Evolutionary conservation across 768 basidiomycete genomes (phyloP).

Genomic region (Suillus subluteus): DNA sequence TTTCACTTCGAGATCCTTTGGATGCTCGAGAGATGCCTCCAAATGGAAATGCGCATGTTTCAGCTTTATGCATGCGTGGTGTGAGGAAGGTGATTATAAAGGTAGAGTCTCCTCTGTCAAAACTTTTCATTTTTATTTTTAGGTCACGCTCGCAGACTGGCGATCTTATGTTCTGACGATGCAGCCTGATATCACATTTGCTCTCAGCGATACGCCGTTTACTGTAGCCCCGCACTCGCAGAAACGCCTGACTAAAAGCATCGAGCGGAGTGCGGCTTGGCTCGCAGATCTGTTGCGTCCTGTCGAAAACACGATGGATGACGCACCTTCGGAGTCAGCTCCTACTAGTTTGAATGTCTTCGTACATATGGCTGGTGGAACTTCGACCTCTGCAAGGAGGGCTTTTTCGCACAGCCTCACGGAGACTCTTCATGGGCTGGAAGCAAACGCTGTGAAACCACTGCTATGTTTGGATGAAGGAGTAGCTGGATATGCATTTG

Average conservation of each 20-base stretch:
- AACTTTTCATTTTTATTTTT: conserved; percentile 3
- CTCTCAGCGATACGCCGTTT: conserved; percentile 71
- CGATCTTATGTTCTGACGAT: conserved; percentile 51
- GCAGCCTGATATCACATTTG: conserved; percentile 71
- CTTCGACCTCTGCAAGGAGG: conserved; percentile 55
- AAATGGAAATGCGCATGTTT: conserved; percentile 62
- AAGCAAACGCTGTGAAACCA: conserved; percentile 54
- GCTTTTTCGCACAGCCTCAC: conserved; percentile 63
- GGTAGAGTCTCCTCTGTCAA: conserved; percentile 9
- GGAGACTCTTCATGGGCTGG: conserved; percentile 59
- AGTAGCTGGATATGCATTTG: conserved; percentile 70
- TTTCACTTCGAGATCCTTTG: conserved; percentile 67
- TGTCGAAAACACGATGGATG: conserved; percentile 12
- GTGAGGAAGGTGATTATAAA: conserved; percentile 60
- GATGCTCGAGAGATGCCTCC: conserved; percentile 72
- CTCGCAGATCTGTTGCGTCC: conserved; percentile 54
- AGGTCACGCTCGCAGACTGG: conserved; percentile 66
- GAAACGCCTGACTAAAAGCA: conserved; percentile 74
- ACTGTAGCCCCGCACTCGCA: conserved; percentile 72
- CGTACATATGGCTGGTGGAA: conserved; percentile 71
- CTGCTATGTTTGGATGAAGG: conserved; percentile 67
- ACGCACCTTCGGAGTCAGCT: background rate
- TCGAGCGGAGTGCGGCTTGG: conserved; percentile 73
- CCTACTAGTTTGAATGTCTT: conserved; percentile 49
- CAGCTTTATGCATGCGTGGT: conserved; percentile 65